Evolutionary conservation across 352 stramenopile species (phyloP).

Genomic region (Phytophthora cryptogea): DNA sequence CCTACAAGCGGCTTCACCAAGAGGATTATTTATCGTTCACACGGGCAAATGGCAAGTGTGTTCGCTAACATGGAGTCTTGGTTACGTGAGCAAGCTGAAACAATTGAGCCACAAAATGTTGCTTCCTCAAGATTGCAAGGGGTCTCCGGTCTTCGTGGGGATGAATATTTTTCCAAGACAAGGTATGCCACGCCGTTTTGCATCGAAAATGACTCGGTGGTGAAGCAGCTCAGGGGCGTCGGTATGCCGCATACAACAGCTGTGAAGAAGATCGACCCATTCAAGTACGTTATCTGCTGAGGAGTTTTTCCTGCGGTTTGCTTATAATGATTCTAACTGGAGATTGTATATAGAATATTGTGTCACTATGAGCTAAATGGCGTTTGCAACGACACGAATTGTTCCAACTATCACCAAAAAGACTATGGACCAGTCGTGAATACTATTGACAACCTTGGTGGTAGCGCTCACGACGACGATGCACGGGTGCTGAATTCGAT

Average conservation of each 20-base stretch:
- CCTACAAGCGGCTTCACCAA: neutral
- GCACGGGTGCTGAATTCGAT: conserved; percentile 25
- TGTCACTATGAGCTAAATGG: conserved; percentile 79
- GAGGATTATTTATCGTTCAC: conserved; percentile 22
- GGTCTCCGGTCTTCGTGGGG: neutral
- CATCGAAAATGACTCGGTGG: conserved; percentile 41
- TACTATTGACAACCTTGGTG: neutral
- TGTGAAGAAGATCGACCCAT: conserved; percentile 45
- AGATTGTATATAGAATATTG: conserved; percentile 44
- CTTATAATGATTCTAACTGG: conserved; percentile 11
- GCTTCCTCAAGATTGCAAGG: conserved; percentile 2
- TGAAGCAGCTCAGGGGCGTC: conserved; percentile 39
- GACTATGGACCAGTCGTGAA: conserved; percentile 41
- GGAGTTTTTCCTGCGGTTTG: conserved; percentile 1
- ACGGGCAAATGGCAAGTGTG: conserved; percentile 37
- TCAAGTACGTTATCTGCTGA: conserved; percentile 50
- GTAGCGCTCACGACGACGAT: conserved; percentile 7
- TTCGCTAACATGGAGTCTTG: conserved; percentile 39
- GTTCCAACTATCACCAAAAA: conserved; percentile 62
- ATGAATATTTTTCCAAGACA: conserved; percentile 4
- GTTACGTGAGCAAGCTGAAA: conserved; percentile 31
- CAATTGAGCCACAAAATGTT: conserved; percentile 9
- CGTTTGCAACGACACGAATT: conserved; percentile 78
- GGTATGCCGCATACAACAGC: neutral
- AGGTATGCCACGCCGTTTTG: conserved; percentile 39